Evolutionary conservation across 768 basidiomycete species (phyloP), one percentile per base, ranked within the genome.

Genomic region (Lactarius sanguifluus): DNA sequence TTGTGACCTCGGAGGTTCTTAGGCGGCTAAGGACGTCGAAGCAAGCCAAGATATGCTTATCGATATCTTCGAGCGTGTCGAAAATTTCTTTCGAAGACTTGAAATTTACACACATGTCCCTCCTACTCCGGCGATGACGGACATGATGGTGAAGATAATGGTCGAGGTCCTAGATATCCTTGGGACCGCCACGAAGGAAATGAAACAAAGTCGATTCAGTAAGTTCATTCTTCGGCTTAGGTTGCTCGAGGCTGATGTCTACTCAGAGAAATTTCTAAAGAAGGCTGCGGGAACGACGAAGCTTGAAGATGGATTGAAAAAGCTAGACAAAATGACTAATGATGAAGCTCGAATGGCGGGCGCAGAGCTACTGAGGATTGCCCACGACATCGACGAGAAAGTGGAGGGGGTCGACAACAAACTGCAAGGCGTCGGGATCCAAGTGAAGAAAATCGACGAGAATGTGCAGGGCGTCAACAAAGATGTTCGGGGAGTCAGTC

Each of bases 91-190:
- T 25, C 47, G 23, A 25, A 50, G 47, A 25, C 47, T 50, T 50
- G 47, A 50, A 25, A 25, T 50, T 25, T 50, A 50, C 47, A 50
- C 47, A 1, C 4, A 50, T 25, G 47, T 50, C 13, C 10, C 23
- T 5, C 47, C 47, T 25, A 50, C 47, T 50, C 23, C 47, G 47
- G 47, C 23, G 12, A 50, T 50, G 47, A 50, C 47, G 47, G 47
- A 50, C 23, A 50, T 50, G 47, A 50, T 50, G 47, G 47, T 25
- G 47, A 50, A 25, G 47, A 50, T 50, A 12, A 50, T 50, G n/a
- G 23, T 50, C 2, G 47, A 50, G 47, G 23, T 50, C 12, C 23
- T 50, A 23, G 47, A 50, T 23, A 50, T 50, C 47, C 47, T 50
- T 25, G 47, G n/a, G 23, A 50, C 23, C 3, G 23, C 47, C 23